phyloP scores from a whole-genome alignment of 2,329 filamentous ascomycete genomes.

The Fusarium piperis region DNA sequence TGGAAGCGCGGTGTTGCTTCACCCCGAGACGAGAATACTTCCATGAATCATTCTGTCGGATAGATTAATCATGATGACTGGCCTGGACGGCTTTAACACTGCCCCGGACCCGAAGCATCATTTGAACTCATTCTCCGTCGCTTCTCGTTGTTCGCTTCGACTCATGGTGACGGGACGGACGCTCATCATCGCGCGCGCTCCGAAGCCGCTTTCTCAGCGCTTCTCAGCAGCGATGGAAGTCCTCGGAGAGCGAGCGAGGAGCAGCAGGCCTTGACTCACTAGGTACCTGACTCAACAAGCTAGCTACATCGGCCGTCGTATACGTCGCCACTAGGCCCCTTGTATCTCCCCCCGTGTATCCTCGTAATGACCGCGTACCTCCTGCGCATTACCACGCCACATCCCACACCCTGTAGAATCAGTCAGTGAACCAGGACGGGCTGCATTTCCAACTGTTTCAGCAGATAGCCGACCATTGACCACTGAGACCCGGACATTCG shows the following conservation, averaged over 20 bases:
- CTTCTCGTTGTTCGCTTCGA: constrained; percentile 18
- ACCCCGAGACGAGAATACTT: neutral
- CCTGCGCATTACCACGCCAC: constrained; percentile 31
- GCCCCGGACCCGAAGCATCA: constrained; percentile 5
- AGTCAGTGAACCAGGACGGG: constrained; percentile 17
- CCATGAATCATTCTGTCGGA: constrained; percentile 1
- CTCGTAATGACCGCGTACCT: constrained; percentile 39
- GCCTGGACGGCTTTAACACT: neutral
- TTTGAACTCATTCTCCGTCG: neutral
- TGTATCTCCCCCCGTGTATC: constrained; percentile 26
- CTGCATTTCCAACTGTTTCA: constrained; percentile 27
- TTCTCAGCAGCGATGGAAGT: constrained; percentile 2
- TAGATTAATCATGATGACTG: neutral
- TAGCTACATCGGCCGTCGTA: constrained; percentile 19
- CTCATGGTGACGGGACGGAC: constrained; percentile 6
- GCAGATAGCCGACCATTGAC: constrained; percentile 28
- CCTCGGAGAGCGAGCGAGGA: constrained; percentile 16
- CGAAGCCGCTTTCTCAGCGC: constrained; percentile 24
- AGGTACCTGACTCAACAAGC: constrained; percentile 31
- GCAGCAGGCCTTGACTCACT: constrained; percentile 18
- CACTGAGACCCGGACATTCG: constrained; percentile 14
- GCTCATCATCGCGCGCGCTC: constrained; percentile 9
- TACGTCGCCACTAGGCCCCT: constrained; percentile 12
- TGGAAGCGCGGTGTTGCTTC: neutral
- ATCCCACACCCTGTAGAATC: constrained; percentile 16